Conservation (phyloP, 2,329 filamentous ascomycete species). For the Bisporella sp. region DNA sequence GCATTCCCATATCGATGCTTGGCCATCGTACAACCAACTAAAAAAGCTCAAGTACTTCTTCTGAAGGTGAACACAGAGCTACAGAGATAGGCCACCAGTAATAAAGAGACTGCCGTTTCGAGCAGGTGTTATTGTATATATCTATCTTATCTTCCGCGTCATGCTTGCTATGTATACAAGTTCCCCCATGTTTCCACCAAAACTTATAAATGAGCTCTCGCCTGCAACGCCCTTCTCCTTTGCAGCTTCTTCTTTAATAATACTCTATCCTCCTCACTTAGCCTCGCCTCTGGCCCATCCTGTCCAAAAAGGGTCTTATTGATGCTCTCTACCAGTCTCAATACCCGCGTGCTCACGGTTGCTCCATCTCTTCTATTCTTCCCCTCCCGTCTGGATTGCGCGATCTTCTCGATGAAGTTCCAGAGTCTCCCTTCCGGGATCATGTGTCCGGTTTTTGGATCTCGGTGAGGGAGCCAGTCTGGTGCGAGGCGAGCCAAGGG, state of each 20-base stretch:
- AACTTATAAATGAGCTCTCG: conserved; percentile 41
- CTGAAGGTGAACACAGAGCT: too few relatives aligned
- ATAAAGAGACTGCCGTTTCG: too few relatives aligned
- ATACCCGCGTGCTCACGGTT: conserved; percentile 76
- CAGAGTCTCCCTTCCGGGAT: conserved; percentile 71
- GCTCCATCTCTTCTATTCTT: conserved; percentile 94
- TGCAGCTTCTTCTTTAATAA: conserved; percentile 40
- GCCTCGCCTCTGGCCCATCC: conserved; percentile 33
- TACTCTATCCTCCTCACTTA: conserved; percentile 45
- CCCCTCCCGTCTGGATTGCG: conserved; percentile 74
- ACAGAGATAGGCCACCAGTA: too few relatives aligned
- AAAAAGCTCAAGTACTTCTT: too few relatives aligned
- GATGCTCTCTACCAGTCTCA: conserved; percentile 68
- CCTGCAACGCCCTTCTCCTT: conserved; percentile 40
- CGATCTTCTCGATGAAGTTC: conserved; percentile 88
- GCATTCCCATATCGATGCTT: too few relatives aligned
- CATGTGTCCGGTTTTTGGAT: conserved; percentile 53
- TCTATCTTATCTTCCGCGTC: too few relatives aligned
- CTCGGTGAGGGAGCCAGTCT: conserved; percentile 67
- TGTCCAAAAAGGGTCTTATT: conserved; percentile 60
- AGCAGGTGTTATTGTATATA: too few relatives aligned
- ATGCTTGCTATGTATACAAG: too few relatives aligned
- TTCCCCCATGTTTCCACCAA: too few relatives aligned
- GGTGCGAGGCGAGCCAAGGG: conserved; percentile 61
- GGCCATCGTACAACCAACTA: too few relatives aligned